Base-by-base conservation (phyloP, 192 early-diverging fungal genomes). In the Coemansia sp. region DNA sequence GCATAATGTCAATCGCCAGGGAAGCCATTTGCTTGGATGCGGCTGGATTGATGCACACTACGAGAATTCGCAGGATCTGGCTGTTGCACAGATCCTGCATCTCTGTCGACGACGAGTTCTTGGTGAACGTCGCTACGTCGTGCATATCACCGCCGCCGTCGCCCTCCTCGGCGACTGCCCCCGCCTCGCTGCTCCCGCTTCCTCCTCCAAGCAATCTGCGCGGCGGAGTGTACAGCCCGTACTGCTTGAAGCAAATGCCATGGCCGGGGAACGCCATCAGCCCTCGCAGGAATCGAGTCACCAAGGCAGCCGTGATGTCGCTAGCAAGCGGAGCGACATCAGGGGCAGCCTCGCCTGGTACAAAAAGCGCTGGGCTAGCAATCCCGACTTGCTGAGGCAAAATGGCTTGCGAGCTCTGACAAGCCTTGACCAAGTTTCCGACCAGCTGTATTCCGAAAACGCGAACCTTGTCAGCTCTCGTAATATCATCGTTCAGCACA, bases 211-310 rank as follows among this genome's bases (percentile, higher is more conserved):
- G 7, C 14, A 51, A 25, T 51, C 47, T 36, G 36, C 70, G 63
- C 17, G 70, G 76, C 27, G 72, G 64, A 32, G 80, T 64, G 60
- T 83, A 83, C 49, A 83, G 36, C 20, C 80, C 80, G 36, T 74
- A 63, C 36, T 83, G 75, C 43, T 65, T 67, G 68, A 74, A 83
- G 54, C 80, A 83, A 27, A 83, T 77, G 1, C 80, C 80, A 2
- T 70, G 32, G 2, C 80, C 80, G 0, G 80, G 80, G 36, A 61
- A 66, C 42, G 80, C 74, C 74, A 78, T 83, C 69, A 83, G 46
- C 9, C 75, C 80, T 24, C 59, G 64, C 41, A 83, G 68, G 39
- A 83, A 83, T 43, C 80, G 67, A 2, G 68, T 46, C 25, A 78
- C 59, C 29, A 83, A 58, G 17, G 51, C 80, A 20, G 76, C 38